These are phyloP conservation scores for Huntiella moniliformis DNA, from an alignment of 2,329 filamentous ascomycete genomes.

Conservation along the genomic window DNA sequence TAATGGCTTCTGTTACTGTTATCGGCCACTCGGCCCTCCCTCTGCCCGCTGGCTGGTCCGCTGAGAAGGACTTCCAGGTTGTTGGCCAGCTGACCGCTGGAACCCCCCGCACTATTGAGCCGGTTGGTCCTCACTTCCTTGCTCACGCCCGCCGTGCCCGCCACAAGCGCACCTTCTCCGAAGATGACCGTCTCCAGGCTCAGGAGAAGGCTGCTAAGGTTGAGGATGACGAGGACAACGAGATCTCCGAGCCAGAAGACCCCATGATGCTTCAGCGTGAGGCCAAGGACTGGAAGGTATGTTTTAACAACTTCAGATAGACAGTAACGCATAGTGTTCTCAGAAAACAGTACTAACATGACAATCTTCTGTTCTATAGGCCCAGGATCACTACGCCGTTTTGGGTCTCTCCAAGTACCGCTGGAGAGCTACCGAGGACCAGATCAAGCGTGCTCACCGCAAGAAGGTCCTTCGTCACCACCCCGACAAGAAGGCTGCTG, in stretches of 20 bases:
- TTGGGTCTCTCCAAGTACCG: constrained; percentile 86
- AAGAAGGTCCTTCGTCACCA: constrained; percentile 99
- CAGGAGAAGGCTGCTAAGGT: constrained; percentile 90
- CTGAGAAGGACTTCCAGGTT: constrained; percentile 82
- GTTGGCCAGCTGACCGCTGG: constrained; percentile 58
- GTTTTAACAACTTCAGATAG: constrained; percentile 13
- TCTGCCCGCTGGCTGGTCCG: constrained; percentile 64
- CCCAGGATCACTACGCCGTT: constrained; percentile 94
- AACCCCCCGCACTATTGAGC: constrained; percentile 77
- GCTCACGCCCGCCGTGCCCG: constrained; percentile 89
- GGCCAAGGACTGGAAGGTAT: constrained; percentile 98
- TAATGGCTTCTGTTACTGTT: constrained; percentile 46
- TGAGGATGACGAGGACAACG: constrained; percentile 73
- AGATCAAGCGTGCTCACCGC: constrained; percentile 97
- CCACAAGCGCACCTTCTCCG: constrained; percentile 93
- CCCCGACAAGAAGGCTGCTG: constrained; percentile 94
- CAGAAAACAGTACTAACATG: neutral
- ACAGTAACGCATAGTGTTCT: neutral
- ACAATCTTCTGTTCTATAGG: constrained; percentile 25
- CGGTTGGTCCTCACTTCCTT: constrained; percentile 92
- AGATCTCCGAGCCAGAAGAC: constrained; percentile 88
- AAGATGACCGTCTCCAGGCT: constrained; percentile 94
- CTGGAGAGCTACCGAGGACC: constrained; percentile 82
- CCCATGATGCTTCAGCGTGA: constrained; percentile 79
- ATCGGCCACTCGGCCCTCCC: constrained; percentile 50